Evolutionary conservation across 108 stramenopile species (phyloP).

Genomic region (Pseudonitzschia delicatissima): DNA sequence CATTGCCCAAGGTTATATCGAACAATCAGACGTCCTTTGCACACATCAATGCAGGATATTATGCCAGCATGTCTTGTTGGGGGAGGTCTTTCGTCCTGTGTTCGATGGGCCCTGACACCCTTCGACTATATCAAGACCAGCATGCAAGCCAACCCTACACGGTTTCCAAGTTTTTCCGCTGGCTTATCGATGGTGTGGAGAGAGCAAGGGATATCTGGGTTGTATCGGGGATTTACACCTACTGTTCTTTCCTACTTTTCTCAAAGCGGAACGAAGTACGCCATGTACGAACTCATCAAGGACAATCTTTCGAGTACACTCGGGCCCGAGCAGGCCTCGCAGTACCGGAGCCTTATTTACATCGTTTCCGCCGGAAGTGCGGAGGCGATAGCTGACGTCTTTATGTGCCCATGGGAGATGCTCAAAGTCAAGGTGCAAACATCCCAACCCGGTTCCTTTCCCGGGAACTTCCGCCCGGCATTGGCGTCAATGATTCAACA

Average conservation of each 20-base stretch:
- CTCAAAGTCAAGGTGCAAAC: constrained; percentile 36
- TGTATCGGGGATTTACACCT: constrained; percentile 21
- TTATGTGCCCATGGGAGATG: constrained; percentile 48
- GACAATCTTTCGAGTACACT: constrained; percentile 7
- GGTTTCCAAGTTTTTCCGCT: constrained; percentile 16
- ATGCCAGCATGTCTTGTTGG: constrained; percentile 21
- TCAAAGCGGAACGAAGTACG: constrained; percentile 34
- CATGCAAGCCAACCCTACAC: constrained; percentile 26
- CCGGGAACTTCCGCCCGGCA: constrained; percentile 9
- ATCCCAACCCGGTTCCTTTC: background rate
- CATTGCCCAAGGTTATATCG: no score
- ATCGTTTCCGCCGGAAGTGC: constrained; percentile 23
- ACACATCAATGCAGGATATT: constrained; percentile 12
- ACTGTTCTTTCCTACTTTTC: constrained; percentile 20
- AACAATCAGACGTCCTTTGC: background rate
- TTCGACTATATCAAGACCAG: constrained; percentile 27
- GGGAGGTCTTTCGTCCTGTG: constrained; percentile 15
- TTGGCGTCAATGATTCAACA: constrained; percentile 9
- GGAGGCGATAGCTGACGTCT: constrained; percentile 34
- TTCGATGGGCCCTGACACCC: constrained; percentile 31
- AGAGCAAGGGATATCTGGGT: constrained; percentile 18
- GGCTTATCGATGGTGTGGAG: constrained; percentile 14
- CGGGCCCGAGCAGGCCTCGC: constrained; percentile 14
- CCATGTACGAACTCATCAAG: constrained; percentile 38
- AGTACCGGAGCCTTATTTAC: constrained; percentile 23